Evolutionary conservation across 345 rosid genomes (phyloP).

Genomic region (Microthlaspi erraticum): DNA sequence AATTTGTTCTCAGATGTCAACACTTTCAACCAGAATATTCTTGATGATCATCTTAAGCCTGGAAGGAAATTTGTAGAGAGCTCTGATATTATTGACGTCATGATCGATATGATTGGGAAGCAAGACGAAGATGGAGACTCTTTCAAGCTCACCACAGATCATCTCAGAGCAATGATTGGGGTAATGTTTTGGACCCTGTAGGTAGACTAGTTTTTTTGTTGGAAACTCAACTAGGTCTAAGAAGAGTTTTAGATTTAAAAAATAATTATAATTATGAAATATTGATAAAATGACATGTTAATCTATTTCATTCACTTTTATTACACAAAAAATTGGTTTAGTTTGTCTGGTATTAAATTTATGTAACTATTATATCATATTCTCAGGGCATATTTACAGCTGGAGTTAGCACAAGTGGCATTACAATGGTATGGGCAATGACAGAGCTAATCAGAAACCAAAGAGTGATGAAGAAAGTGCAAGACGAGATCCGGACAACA

Average conservation of each 20-base stretch:
- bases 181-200: slow-evolving; percentile 25
- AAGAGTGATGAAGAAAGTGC: too few relatives aligned
- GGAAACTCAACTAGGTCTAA: too few relatives aligned
- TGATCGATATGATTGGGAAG: slow-evolving; percentile 43
- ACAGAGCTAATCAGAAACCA: too few relatives aligned
- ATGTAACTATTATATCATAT: background rate
- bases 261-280: too few relatives aligned
- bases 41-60: slow-evolving; percentile 32
- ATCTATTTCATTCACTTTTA: too few relatives aligned
- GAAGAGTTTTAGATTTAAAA: too few relatives aligned
- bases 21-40: slow-evolving; percentile 26
- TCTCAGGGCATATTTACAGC: slow-evolving; percentile 48
- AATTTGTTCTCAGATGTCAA: slow-evolving; percentile 19
- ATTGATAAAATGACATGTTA: too few relatives aligned
- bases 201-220: too few relatives aligned
- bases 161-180: slow-evolving; percentile 54
- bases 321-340: too few relatives aligned
- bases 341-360: too few relatives aligned
- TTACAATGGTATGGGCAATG: too few relatives aligned
- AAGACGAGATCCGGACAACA: too few relatives aligned
- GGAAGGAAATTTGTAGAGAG: background rate
- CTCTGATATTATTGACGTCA: slow-evolving; percentile 54
- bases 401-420: slow-evolving; percentile 44
- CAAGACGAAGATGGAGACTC: slow-evolving; percentile 12
- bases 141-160: slow-evolving; percentile 42